Evolutionary conservation across 2,329 filamentous ascomycete genomes (phyloP), one percentile per base, ranked within the genome.

Genomic region (Neoarthrinium moseri): DNA sequence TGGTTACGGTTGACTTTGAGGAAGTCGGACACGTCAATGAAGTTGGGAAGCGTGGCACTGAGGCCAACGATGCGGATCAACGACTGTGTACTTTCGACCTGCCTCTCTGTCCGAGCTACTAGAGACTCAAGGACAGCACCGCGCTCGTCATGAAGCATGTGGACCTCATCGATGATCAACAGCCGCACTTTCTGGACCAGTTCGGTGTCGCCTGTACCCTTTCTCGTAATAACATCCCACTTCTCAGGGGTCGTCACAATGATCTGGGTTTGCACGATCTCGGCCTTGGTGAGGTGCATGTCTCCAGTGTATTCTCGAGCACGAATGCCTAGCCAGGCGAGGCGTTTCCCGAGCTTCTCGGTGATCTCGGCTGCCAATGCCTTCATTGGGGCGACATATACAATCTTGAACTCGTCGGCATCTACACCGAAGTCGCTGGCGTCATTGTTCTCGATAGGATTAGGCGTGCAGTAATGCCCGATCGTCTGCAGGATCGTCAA

Each of bases 341-440:
- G 80, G 21, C 92, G 84, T 65, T 90, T 95, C 37, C 91, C 88
- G 3, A 99, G 75, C 70, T 99, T 99, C 27, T 91, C 89, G 0
- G 94, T 97, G 32, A 99, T 87, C 69, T 99, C 94, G 6, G 95
- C 94, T 4, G 95, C 95, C 15, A 99, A 75, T 1, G 94, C 95
- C 67, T 99, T 99, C 95, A 99, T 99, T 0, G 94, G 95, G 1
- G 95, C 94, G 32, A 99, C 94, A 57, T 99, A 99, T 46, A 99
- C 91, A 57, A 99, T 92, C 69, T 99, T 97, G 78, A 97, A 96
- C 57, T 95, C 89, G 43, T 95, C 87, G 0, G 83, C 72, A 47
- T 87, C 78, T n/a, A 96, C 88, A 2, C 80, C 80, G 61, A 96
- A 96, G 30, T 96, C 87, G 1, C 78, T 84, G 1, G 87, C 83